These are phyloP conservation scores for Salix brachista DNA, from an alignment of 345 rosid species.

Conservation along the genomic window DNA sequence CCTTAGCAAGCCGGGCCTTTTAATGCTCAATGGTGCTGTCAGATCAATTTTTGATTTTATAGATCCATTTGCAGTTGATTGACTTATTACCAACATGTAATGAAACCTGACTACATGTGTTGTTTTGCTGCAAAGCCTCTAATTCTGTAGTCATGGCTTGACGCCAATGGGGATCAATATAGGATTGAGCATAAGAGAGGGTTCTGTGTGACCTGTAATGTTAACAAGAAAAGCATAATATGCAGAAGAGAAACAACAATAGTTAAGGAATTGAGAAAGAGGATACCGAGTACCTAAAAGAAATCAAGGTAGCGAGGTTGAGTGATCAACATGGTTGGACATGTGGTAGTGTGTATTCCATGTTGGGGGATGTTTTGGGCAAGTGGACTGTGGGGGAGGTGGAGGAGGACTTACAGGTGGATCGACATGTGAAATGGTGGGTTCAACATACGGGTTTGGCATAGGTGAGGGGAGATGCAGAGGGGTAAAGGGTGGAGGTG, in stretches of 20 bases:
- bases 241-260: neutral
- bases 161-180: too few relatives aligned
- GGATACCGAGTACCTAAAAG: too few relatives aligned
- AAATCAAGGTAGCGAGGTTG: too few relatives aligned
- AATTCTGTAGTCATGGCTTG: neutral
- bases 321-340: too few relatives aligned
- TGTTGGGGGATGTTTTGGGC: too few relatives aligned
- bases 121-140: neutral
- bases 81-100: neutral
- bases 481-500: too few relatives aligned
- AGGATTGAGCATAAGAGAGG: neutral
- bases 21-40: neutral
- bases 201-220: neutral
- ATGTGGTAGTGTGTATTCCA: too few relatives aligned
- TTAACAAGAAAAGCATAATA: too few relatives aligned
- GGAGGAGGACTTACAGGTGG: neutral
- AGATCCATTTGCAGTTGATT: neutral
- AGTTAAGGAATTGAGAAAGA: neutral
- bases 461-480: too few relatives aligned
- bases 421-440: too few relatives aligned
- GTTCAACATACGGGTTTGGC: too few relatives aligned
- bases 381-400: accelerated
- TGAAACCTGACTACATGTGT: neutral
- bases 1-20: neutral
- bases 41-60: neutral